A percentile compares a stretch with the other conserved stretches of the same genome.
Conservation (phyloP, 108 stramenopile genomes). For the Skeletonema potamos region DNA sequence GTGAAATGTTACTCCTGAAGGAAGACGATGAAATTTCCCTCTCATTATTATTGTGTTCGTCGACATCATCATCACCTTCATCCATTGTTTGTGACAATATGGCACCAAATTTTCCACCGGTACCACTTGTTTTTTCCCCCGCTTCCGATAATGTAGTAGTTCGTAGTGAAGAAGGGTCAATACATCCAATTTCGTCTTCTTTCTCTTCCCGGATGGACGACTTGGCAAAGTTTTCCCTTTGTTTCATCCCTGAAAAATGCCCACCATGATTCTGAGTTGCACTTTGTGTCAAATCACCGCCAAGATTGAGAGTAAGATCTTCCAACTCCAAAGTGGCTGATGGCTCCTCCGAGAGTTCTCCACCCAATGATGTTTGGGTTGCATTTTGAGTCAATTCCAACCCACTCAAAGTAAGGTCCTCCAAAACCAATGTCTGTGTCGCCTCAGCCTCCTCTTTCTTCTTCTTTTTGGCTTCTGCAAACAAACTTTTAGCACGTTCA, state of each 20-base stretch:
- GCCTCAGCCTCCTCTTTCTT: too few species aligned
- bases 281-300: constrained; percentile 1
- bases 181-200: too few species aligned
- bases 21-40: background rate
- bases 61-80: constrained; percentile 9
- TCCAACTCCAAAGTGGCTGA: constrained; percentile 20
- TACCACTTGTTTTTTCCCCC: background rate
- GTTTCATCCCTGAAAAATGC: background rate
- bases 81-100: constrained; percentile 35
- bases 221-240: background rate
- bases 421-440: background rate
- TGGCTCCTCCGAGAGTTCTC: background rate
- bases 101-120: constrained; percentile 19
- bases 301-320: constrained; percentile 6
- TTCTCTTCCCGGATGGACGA: background rate
- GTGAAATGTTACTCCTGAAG: background rate
- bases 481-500: constrained; percentile 24
- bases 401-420: background rate
- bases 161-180: too few species aligned
- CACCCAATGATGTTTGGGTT: background rate
- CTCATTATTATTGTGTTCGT: background rate
- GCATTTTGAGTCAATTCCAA: background rate
- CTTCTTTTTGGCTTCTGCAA: too few species aligned
- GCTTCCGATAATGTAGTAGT: background rate
- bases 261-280: background rate